A percentile compares a stretch with the other conserved stretches of the same genome.
Conservation (phyloP, 306 rosid species). For the Ceratonia siliqua region DNA sequence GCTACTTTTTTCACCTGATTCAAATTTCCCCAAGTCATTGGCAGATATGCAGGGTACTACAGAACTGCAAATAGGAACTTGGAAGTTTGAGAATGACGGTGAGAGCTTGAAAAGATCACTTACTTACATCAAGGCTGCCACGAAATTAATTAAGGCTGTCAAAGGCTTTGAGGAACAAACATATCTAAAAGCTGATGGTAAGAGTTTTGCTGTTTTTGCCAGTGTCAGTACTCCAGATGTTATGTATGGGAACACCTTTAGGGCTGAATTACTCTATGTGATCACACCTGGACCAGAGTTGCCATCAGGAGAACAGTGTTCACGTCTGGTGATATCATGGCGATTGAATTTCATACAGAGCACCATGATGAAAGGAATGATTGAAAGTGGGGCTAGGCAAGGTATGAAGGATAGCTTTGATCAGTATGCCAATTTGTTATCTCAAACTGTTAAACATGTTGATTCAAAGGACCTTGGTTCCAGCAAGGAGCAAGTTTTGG, state of each 20-base stretch:
- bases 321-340: constrained; percentile 88
- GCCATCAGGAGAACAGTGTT: constrained; percentile 69
- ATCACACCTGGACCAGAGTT: constrained; percentile 90
- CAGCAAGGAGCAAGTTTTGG: constrained; percentile 80
- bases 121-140: constrained; percentile 74
- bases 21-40: constrained; percentile 57
- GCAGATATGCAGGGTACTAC: constrained; percentile 74
- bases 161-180: constrained; percentile 84
- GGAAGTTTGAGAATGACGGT: constrained; percentile 69
- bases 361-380: constrained; percentile 98
- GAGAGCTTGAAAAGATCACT: constrained; percentile 63
- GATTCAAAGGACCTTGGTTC: constrained; percentile 82
- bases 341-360: constrained; percentile 82
- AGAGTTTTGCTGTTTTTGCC: constrained; percentile 66
- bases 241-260: constrained; percentile 82
- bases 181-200: constrained; percentile 82
- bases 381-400: constrained; percentile 89
- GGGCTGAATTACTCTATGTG: constrained; percentile 69
- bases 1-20: constrained; percentile 62
- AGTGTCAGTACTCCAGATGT: constrained; percentile 84
- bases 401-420: constrained; percentile 89
- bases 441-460: constrained; percentile 68
- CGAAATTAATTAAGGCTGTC: constrained; percentile 70
- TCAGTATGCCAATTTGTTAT: constrained; percentile 67
- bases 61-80: constrained; percentile 59